Conservation (phyloP, 2,329 filamentous ascomycete species). For the Basipetospora sp. region DNA sequence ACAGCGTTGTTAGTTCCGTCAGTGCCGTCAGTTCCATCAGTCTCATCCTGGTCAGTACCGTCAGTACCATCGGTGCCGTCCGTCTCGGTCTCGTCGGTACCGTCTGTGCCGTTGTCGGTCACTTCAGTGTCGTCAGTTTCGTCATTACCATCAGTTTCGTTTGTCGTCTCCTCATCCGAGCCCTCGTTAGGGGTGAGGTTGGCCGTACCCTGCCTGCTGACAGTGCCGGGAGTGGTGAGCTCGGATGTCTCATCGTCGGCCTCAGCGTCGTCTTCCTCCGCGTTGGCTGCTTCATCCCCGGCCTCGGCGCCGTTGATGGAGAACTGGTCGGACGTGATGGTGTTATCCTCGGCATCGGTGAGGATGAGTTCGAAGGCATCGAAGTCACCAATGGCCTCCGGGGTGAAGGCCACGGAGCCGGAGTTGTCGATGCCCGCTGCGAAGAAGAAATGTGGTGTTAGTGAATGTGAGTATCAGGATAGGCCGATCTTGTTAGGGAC, state of each 20-base stretch:
- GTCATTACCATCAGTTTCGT: no score
- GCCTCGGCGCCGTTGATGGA: not conserved
- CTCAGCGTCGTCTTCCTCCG: no score
- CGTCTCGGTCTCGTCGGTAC: no score
- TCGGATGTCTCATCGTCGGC: no score
- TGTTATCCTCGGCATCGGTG: conserved; percentile 4
- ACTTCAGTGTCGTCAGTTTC: no score
- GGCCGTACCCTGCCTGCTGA: no score
- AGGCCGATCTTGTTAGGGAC: not conserved
- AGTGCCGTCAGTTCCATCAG: not conserved
- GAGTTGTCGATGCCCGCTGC: conserved; percentile 5
- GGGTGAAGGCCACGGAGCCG: conserved; percentile 2
- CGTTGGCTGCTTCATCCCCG: no score
- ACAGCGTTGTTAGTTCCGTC: not conserved
- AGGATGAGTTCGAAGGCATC: conserved; percentile 1
- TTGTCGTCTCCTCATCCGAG: no score
- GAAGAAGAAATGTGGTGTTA: not conserved
- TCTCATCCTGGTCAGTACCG: not conserved
- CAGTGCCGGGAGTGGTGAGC: no score
- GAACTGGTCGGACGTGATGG: conserved; percentile 2
- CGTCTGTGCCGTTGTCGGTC: no score
- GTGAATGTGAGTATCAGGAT: not conserved
- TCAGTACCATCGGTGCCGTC: no score
- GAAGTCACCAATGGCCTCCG: not conserved
- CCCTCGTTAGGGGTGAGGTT: no score